Base-by-base conservation (phyloP, 345 rosid genomes). In the Brassica rapa region DNA sequence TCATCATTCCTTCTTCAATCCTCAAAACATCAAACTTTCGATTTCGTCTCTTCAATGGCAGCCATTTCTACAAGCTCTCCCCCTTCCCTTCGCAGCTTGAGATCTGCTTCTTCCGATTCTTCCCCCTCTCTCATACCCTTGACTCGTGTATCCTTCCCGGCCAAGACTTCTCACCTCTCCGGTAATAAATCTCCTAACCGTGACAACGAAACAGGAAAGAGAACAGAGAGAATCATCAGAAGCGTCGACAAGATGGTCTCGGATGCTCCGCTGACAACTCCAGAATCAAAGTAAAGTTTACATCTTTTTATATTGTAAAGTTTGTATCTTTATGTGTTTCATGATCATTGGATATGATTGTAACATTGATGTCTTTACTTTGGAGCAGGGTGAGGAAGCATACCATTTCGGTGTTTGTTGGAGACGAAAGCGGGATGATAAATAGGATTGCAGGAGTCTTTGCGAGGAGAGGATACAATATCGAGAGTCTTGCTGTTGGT, bases 401-500 rank as follows among this genome's bases (percentile, higher is more conserved):
- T 81, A 88, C 98, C 0, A 87, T 95, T 19, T 95, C 98, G 0
- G 97, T 95, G 14, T 93, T 91, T 81, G 99, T 95, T 57, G 99
- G 99, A 66, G 98, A 95, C 72, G 99, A 95, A 73, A 93, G 98
- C 74, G 99, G 99, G 59, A 95, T 95, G 89, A 93, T 95, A 62
- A 95, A 95, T 51, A 84, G 98, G 83, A 95, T 95, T 62, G 98
- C 99, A 0, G 99, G 98, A 56, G 99, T 95, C 4, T 95, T 95
- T 81, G 96, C 97, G 0, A 88, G 98, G 82, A 86, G 99, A 73
- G 99, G 98, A 25, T 95, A 88, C 80, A 95, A 95, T 81, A 95
- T 93, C 7, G 98, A 95, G 86, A 88, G 96, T 12, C 97, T 95
- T 25, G 99, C 98, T 66, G 99, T 95, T 72, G 98, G 99, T 70